phyloP scores from a whole-genome alignment of 129 eudicot genomes.

The Chrysanthemum makinoi region DNA sequence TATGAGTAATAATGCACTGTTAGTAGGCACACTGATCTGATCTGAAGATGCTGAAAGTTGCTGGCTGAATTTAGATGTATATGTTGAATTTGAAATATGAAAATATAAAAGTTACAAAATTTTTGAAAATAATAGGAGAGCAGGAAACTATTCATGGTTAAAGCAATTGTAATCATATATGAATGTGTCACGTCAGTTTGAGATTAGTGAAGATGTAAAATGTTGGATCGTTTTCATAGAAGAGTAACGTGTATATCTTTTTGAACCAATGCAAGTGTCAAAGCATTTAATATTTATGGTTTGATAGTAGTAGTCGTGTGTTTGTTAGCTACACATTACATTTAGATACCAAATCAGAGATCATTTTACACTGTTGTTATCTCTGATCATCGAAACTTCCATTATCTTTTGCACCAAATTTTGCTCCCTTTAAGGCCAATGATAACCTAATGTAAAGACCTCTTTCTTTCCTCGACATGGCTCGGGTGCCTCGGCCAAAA shows the following conservation, averaged over 20 bases:
- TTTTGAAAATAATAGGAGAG: too few species aligned
- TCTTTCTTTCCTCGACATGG: background rate
- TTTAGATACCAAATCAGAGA: background rate
- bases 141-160: too few species aligned
- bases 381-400: too few species aligned
- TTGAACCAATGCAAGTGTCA: background rate
- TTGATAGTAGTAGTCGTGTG: background rate
- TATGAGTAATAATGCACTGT: too few species aligned
- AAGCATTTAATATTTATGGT: background rate
- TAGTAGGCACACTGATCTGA: too few species aligned
- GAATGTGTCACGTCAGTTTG: background rate
- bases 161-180: too few species aligned
- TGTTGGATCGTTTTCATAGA: background rate
- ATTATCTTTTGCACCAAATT: background rate
- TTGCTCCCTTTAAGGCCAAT: background rate
- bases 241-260: background rate
- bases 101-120: too few species aligned
- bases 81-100: too few species aligned
- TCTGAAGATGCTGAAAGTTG: too few species aligned
- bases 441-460: background rate
- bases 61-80: too few species aligned
- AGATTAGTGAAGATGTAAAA: constrained; percentile 3
- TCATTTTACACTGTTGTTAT: too few species aligned
- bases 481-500: too few species aligned
- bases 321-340: background rate